Base-by-base conservation (phyloP, 2,329 filamentous ascomycete genomes). In the Colletotrichum coccodes region DNA sequence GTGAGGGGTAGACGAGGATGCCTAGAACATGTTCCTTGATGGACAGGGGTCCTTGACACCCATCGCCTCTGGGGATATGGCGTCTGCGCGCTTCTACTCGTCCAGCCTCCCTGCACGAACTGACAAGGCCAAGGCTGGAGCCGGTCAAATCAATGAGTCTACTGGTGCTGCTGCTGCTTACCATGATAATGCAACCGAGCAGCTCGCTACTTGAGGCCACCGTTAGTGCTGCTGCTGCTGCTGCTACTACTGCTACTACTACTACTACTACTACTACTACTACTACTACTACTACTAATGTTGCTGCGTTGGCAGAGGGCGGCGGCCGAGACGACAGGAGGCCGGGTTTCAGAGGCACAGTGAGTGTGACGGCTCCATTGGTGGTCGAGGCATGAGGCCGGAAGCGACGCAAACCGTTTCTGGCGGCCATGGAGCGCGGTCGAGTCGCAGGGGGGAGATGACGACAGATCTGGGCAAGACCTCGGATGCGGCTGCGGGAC, bases 51-150 rank as follows among this genome's bases (percentile, higher is more conserved):
- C 60, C 61, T 34, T 64, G 61, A 59, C 61, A 7, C 56, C 36
- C 34, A 18, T 42, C 6, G 36, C n/a, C 54, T 64, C 46, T 32
- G 40, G 61, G 46, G 26, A 64, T 49, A 54, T 64, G 60, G 53
- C 53, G 32, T 36, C n/a, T 64, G 65, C 65, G 65, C 46, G 61
- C 65, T 52, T 65, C 61, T 65, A 70, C 67, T 70, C 67, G 67
- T 40, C 67, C 67, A 70, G 30, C 67, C 67, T 63, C 67, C 67
- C 63, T 68, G 52, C 67, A 53, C 65, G 30, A 61, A 47, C 50
- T n/a, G 53, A 64, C 52, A 44, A 38, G 60, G 52, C 66, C 64
- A 58, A 40, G 46, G 47, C 32, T 42, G 38, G 30, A 38, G 52
- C 21, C 32, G 46, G 28, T 38, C 34, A 46, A 58, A 42, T 36